Percentiles rank a stretch among this genome's conserved stretches.
Conservation (phyloP, 1,284 basidiomycete species). For the Fereydounia khargensis region DNA sequence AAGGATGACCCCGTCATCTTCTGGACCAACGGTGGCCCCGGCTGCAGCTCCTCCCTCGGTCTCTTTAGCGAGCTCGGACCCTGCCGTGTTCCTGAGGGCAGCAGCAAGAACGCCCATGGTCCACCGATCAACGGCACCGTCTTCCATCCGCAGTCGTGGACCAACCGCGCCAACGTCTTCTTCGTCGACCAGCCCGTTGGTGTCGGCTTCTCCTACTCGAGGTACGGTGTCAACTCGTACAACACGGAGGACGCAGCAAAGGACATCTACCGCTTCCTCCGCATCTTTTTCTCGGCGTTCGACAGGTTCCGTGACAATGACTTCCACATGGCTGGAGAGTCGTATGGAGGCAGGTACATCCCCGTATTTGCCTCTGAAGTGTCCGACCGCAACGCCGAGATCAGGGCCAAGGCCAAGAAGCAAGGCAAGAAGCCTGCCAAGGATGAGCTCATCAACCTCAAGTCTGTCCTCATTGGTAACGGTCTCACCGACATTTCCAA, state of each 20-base stretch:
- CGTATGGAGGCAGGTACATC: conserved; percentile 69
- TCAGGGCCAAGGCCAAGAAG: conserved; percentile 59
- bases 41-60: conserved; percentile 60
- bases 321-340: conserved; percentile 45
- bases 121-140: conserved; percentile 62
- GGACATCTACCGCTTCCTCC: conserved; percentile 57
- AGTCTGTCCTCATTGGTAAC: conserved; percentile 75
- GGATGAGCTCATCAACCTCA: conserved; percentile 66
- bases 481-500: conserved; percentile 60
- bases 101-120: conserved; percentile 16
- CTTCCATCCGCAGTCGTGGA: conserved; percentile 69
- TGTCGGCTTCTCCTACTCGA: conserved; percentile 71
- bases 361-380: conserved; percentile 78
- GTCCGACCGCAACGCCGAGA: conserved; percentile 69
- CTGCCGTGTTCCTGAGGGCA: conserved; percentile 50
- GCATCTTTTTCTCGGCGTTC: conserved; percentile 58
- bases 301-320: conserved; percentile 46
- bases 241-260: conserved; percentile 54
- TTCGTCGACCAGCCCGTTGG: conserved; percentile 72
- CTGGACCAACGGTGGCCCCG: conserved; percentile 51
- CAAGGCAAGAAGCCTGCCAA: conserved; percentile 64
- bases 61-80: conserved; percentile 69
- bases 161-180: conserved; percentile 68
- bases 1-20: conserved; percentile 65
- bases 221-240: conserved; percentile 63